Base-by-base conservation (phyloP, 2,329 filamentous ascomycete genomes). In the Ophiostoma australiae region DNA sequence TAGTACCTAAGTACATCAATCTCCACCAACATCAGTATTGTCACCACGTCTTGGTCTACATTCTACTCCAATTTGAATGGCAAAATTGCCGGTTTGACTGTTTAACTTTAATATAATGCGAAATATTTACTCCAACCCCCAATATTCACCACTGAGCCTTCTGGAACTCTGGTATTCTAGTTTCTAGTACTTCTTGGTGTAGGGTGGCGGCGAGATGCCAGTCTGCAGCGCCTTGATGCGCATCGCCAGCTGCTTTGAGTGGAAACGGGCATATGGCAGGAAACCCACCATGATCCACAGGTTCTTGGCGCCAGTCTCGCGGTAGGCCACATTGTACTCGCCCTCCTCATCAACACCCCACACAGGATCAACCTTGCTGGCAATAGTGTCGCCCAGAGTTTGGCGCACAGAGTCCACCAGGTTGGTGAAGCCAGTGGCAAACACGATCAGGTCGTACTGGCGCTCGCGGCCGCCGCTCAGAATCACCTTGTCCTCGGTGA, bases 341-440 rank as follows among this genome's bases (percentile, higher is more conserved):
- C 83, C 82, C 74, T 85, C 83, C 35, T 79, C 78, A 72, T 85
- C 83, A 71, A 84, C 76, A 61, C 82, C 82, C 80, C 83, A 84
- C 61, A 84, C 80, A 72, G 83, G 82, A 37, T 78, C 80, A 44
- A 82, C 79, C 6, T 79, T 76, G 73, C 84, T 80, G 3, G 84
- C 84, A 55, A 86, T 77, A 69, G 81, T 79, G 71, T 84, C 80
- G 1, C 85, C 85, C 39, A 87, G 76, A 1, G 83, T 80, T 71
- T 82, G 81, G 41, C 82, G 78, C 41, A 84, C 80, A 1, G 82
- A 83, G 1, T 82, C 84, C 11, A 81, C 79, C 81, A 86, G 86
- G 74, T 85, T 86, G 58, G 85, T 81, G 75, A 84, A 88, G 6
- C 82, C 80, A 0, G 80, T 82, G 5, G 81, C 81, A 44, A 82